These are phyloP conservation scores for Verruconis gallopava DNA, from an alignment of 2,329 filamentous ascomycete genomes.

Conservation along the genomic window DNA sequence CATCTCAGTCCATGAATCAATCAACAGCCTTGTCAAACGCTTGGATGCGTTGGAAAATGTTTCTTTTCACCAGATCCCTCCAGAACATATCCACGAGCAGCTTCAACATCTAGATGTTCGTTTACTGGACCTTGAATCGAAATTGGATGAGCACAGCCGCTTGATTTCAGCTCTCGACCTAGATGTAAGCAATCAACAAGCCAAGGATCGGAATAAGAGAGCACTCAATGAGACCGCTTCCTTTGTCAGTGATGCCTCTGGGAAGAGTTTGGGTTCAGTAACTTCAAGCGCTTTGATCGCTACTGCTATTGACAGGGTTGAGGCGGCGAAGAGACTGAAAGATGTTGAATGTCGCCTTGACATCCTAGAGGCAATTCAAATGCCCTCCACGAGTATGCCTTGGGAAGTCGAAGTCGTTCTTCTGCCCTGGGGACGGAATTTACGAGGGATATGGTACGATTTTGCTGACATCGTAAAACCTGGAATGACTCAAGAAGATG, in stretches of 20 bases:
- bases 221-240: conserved; percentile 1
- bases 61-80: conserved; percentile 52
- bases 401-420: conserved; percentile 70
- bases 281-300: conserved; percentile 20
- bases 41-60: conserved; percentile 56
- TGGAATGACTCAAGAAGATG: conserved; percentile 22
- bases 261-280: not conserved
- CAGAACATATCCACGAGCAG: conserved; percentile 56
- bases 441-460: conserved; percentile 41
- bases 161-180: conserved; percentile 22
- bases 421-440: conserved; percentile 50
- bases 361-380: conserved; percentile 42
- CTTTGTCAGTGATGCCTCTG: conserved; percentile 4
- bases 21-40: conserved; percentile 49
- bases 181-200: not conserved
- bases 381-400: conserved; percentile 49
- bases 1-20: conserved; percentile 27
- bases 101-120: conserved; percentile 55
- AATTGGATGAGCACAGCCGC: conserved; percentile 28
- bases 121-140: conserved; percentile 54
- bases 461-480: conserved; percentile 19
- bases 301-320: conserved; percentile 23
- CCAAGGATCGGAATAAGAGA: not conserved
- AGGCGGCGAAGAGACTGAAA: conserved; percentile 32
- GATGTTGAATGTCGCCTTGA: conserved; percentile 35